Evolutionary conservation across 2,329 filamentous ascomycete species (phyloP).

Genomic region (Colletotrichum limetticola): DNA sequence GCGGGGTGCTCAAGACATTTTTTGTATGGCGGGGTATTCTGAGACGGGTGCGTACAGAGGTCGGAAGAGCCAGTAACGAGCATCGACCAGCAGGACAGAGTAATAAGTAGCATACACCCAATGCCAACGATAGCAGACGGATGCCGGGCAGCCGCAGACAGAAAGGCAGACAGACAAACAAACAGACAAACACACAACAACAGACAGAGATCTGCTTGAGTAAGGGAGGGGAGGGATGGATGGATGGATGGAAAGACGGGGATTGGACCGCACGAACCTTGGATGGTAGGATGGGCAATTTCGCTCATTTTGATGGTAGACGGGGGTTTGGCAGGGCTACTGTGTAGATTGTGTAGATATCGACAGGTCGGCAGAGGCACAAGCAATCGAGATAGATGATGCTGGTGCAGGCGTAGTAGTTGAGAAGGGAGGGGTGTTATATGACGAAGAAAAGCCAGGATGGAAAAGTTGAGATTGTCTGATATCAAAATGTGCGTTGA

Average conservation of each 20-base stretch:
- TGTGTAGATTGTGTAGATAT: constrained; percentile 13
- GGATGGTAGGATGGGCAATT: constrained; percentile 67
- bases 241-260: constrained; percentile 1
- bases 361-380: constrained; percentile 27
- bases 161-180: neutral
- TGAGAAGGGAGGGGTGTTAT: constrained; percentile 17
- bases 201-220: neutral
- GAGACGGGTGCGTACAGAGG: neutral
- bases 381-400: constrained; percentile 1
- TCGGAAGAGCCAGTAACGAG: neutral
- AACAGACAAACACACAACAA: too few species aligned
- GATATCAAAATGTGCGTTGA: neutral
- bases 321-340: constrained; percentile 23
- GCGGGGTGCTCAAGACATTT: constrained; percentile 14
- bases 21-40: constrained; percentile 5
- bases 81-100: neutral
- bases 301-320: constrained; percentile 58
- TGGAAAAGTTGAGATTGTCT: neutral
- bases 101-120: neutral
- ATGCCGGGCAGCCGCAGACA: neutral
- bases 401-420: constrained; percentile 15
- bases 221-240: neutral
- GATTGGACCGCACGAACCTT: constrained; percentile 56
- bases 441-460: constrained; percentile 27
- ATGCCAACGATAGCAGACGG: neutral